These are phyloP conservation scores for Penicillium paradoxum DNA, from an alignment of 495 filamentous ascomycete genomes.

Conservation along the genomic window DNA sequence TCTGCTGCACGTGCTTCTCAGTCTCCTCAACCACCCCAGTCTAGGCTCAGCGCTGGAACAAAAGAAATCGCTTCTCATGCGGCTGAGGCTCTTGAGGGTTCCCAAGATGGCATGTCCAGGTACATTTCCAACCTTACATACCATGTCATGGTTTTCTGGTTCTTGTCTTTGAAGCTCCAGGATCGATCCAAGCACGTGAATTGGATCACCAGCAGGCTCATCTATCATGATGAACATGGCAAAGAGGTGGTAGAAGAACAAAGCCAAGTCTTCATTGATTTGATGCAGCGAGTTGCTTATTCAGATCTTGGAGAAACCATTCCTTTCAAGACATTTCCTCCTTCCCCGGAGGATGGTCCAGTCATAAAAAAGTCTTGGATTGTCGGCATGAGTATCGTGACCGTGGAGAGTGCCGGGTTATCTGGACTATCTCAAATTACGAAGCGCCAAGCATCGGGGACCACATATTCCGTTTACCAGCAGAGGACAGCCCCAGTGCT, in stretches of 20 bases:
- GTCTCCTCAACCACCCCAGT: neutral
- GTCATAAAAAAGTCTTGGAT: conserved; percentile 77
- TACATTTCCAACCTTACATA: conserved; percentile 92
- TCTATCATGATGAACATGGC: conserved; percentile 65
- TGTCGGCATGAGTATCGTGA: conserved; percentile 80
- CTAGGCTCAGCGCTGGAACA: conserved; percentile 38
- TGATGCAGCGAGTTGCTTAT: conserved; percentile 89
- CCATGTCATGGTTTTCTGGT: conserved; percentile 96
- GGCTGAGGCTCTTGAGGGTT: conserved; percentile 27
- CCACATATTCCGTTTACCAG: conserved; percentile 68
- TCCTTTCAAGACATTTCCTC: conserved; percentile 51
- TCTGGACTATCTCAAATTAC: conserved; percentile 76
- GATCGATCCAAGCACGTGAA: conserved; percentile 79
- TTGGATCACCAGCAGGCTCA: conserved; percentile 89
- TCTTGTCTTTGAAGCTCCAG: conserved; percentile 74
- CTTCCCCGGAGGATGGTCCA: conserved; percentile 59
- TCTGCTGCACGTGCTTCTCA: conserved; percentile 26
- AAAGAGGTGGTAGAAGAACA: conserved; percentile 81
- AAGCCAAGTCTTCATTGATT: conserved; percentile 86
- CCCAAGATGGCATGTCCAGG: conserved; percentile 50
- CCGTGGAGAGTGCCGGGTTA: conserved; percentile 70
- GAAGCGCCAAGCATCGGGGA: conserved; percentile 78
- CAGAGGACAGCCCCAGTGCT: conserved; percentile 66
- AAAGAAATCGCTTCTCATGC: conserved; percentile 36
- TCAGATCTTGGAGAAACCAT: conserved; percentile 66